phyloP scores from a whole-genome alignment of 192 early-diverging fungal species.

The Spizellomyces punctatus region DNA sequence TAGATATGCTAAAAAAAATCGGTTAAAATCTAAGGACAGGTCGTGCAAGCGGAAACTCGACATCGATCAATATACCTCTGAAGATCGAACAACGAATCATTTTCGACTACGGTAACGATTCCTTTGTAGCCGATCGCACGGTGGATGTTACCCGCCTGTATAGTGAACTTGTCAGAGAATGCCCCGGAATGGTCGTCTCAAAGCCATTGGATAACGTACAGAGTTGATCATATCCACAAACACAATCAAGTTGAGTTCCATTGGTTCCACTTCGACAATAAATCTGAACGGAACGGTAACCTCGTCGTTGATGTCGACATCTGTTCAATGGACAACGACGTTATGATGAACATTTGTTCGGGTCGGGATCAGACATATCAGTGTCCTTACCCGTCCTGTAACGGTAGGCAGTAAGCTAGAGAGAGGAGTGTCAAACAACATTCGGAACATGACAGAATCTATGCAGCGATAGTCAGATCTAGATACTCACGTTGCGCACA shows the following conservation, averaged over 20 bases:
- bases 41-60: constrained; percentile 2
- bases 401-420: constrained; percentile 33
- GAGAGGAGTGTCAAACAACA: constrained; percentile 1
- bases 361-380: too few relatives aligned
- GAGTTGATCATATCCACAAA: constrained; percentile 45
- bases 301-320: constrained; percentile 34
- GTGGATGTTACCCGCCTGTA: constrained; percentile 31
- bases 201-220: constrained; percentile 28
- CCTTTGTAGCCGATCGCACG: constrained; percentile 52
- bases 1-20: constrained; percentile 40
- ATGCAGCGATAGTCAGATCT: background rate
- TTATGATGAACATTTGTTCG: too few relatives aligned
- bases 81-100: constrained; percentile 58
- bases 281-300: constrained; percentile 49
- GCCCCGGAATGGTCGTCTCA: background rate
- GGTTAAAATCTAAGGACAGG: background rate
- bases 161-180: background rate
- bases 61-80: constrained; percentile 44
- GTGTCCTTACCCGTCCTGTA: constrained; percentile 21
- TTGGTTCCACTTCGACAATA: constrained; percentile 47
- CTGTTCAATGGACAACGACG: background rate
- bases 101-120: constrained; percentile 48
- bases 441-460: background rate
- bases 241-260: constrained; percentile 46
- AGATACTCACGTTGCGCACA: constrained; percentile 23